A percentile compares a stretch with the other conserved stretches of the same genome.
phyloP scores from a whole-genome alignment of 2,329 filamentous ascomycete genomes.

The Aspergillus sp. region DNA sequence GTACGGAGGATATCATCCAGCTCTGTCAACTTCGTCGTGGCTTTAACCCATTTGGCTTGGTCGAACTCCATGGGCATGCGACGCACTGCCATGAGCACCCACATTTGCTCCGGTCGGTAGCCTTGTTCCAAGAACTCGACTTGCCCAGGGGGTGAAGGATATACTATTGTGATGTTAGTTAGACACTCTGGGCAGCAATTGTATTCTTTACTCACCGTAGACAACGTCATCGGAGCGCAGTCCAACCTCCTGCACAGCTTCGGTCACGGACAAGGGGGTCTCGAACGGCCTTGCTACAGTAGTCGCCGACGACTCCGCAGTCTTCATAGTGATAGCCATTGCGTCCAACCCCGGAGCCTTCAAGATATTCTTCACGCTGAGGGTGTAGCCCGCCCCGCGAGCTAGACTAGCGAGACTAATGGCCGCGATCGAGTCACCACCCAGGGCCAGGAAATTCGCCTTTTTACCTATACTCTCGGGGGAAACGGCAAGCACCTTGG shows the following conservation, averaged over 20 bases:
- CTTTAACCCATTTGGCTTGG: not conserved
- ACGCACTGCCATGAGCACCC: not conserved
- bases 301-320: not conserved
- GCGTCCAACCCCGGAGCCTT: too few species aligned
- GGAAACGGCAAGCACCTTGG: too few species aligned
- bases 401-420: not conserved
- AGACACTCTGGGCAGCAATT: too few species aligned
- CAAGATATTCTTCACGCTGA: not conserved
- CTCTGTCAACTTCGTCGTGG: not conserved
- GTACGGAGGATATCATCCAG: not conserved
- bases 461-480: too few species aligned
- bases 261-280: not conserved
- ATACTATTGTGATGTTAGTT: not conserved
- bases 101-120: not conserved
- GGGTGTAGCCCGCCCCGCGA: not conserved
- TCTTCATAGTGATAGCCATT: too few species aligned
- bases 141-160: not conserved
- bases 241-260: not conserved
- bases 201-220: too few species aligned
- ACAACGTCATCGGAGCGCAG: too few species aligned
- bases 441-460: not conserved
- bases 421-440: not conserved
- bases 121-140: not conserved
- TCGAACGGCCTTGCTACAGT: too few species aligned
- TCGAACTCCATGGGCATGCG: not conserved